These are phyloP conservation scores for Microsporum canis DNA, from an alignment of 2,329 filamentous ascomycete genomes.

Conservation along the genomic window DNA sequence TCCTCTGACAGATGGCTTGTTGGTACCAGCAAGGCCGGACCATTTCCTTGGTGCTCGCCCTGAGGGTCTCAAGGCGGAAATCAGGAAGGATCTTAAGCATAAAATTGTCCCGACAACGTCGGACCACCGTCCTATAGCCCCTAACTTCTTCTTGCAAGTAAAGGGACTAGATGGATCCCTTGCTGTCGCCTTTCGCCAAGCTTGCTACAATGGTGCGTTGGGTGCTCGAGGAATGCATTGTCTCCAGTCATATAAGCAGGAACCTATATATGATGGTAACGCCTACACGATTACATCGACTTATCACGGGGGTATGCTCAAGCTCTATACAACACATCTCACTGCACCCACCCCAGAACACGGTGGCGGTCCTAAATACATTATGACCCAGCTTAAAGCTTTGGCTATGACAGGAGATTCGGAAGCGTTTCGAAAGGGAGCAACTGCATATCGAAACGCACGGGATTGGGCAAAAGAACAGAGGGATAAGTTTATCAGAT, in stretches of 20 bases:
- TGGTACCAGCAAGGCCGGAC: slow-evolving; percentile 25
- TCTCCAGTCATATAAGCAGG: slow-evolving; percentile 27
- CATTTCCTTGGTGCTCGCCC: slow-evolving; percentile 23
- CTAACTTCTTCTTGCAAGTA: no score
- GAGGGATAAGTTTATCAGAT: slow-evolving; percentile 20
- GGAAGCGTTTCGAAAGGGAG: slow-evolving; percentile 22
- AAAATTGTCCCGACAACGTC: slow-evolving; percentile 25
- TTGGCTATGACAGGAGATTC: neutral
- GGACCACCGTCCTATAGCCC: no score
- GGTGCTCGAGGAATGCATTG: slow-evolving; percentile 27
- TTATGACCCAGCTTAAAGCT: slow-evolving; percentile 6
- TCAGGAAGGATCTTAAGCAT: slow-evolving; percentile 18
- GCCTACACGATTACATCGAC: neutral
- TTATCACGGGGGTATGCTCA: slow-evolving; percentile 9
- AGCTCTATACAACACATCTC: slow-evolving; percentile 9
- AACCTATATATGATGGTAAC: slow-evolving; percentile 18
- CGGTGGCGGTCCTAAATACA: slow-evolving; percentile 2
- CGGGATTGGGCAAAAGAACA: slow-evolving; percentile 28
- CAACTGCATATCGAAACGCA: slow-evolving; percentile 23
- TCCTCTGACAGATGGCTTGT: slow-evolving; percentile 26
- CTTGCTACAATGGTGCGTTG: slow-evolving; percentile 21
- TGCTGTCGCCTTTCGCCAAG: slow-evolving; percentile 27
- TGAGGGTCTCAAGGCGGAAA: slow-evolving; percentile 19
- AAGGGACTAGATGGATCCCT: slow-evolving; percentile 11
- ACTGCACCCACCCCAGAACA: neutral